Conservation (phyloP, 345 rosid species). For the Eucalyptus virginea region DNA sequence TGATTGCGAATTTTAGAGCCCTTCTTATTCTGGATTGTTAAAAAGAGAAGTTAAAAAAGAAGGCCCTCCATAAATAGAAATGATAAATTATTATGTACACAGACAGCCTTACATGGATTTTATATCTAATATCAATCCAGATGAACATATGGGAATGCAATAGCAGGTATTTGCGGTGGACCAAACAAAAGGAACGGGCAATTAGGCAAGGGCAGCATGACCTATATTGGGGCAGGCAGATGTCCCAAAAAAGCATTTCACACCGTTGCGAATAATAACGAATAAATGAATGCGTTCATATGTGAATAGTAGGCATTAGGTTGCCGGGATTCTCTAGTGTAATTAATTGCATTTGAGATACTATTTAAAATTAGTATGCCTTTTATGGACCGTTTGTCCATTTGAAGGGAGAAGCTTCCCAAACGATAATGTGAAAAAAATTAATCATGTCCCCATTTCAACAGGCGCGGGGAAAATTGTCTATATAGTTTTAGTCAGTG, state of each 20-base stretch:
- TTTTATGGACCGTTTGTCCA: background rate
- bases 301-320: background rate
- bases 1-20: background rate
- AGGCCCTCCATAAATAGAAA: background rate
- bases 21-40: background rate
- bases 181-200: background rate
- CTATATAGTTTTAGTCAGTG: background rate
- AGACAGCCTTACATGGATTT: background rate
- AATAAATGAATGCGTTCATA: background rate
- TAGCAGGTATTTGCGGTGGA: background rate
- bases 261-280: background rate
- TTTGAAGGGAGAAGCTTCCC: background rate
- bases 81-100: background rate
- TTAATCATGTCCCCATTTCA: background rate
- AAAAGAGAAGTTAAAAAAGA: background rate
- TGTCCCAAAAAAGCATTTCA: background rate
- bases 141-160: background rate
- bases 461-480: fast-evolving
- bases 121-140: background rate
- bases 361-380: background rate
- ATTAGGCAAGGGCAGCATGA: background rate
- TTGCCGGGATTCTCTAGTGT: background rate
- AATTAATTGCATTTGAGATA: background rate
- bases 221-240: background rate
- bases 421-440: background rate